Base-by-base conservation (phyloP, 805 yeast species). In the Ogataea haglerorum region DNA sequence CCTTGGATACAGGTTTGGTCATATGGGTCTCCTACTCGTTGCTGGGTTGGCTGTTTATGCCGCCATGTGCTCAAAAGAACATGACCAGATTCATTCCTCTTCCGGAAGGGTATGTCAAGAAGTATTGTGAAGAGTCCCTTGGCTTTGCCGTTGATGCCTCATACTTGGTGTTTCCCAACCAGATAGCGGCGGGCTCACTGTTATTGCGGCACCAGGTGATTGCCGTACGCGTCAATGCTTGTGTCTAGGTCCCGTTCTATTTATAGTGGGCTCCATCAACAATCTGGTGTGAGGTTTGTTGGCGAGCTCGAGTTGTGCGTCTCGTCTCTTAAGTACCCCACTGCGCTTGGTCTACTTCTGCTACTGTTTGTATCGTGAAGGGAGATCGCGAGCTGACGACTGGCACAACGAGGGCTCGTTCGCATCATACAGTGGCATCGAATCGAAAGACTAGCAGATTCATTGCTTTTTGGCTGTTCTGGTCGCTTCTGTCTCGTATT, bases 351-450 rank as follows among this genome's bases (percentile, higher is more conserved):
- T n/a, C 67, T 85, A 34, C 82, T 85, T 43, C 45, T 85, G 12
- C 60, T 82, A 37, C 66, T 83, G 38, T 83, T 48, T 64, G 80
- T 43, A 74, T 85, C 45, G 81, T 83, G 65, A 67, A 80, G 42
- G 95, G 95, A 45, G 95, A 40, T 85, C 80, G 21, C 90, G 91
- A 48, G 70, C 71, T 30, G 82, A 80, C 53, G 88, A 83, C 52
- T 74, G 78, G 77, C 57, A 58, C 37, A 38, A 63, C 32, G 69
- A 70, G 2, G 73, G 73, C 15, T 66, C 73, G 1, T 67, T 70
- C 52, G 64, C 61, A 13, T 58, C 72, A 16, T 55, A 69, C 45
- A 66, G 69, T 2, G 75, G 71, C 33, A 75, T 78, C 1, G 62
- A 68, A 44, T 62, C 18, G 44, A 49, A 16, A 31, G 59, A 2